Evolutionary conservation across 1,139 yeast species (phyloP).

Genomic region (Magnusiomyces suaveolens): DNA sequence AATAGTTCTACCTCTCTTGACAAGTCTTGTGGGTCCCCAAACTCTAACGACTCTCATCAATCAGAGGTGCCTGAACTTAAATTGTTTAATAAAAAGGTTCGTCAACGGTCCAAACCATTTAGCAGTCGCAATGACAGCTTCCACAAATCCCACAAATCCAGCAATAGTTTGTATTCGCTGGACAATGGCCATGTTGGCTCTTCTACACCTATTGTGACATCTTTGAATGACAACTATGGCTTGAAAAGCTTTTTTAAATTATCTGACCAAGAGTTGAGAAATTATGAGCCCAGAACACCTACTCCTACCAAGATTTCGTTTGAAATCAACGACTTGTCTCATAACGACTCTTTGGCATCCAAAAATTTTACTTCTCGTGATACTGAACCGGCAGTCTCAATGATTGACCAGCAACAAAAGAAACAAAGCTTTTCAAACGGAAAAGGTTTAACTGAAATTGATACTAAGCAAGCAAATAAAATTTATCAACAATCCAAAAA

Average conservation of each 20-base stretch:
- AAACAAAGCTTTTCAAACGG: neutral
- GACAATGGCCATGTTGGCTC: neutral
- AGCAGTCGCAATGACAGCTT: neutral
- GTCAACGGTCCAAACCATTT: neutral
- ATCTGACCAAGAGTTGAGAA: neutral
- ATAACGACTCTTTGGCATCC: neutral
- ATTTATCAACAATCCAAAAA: neutral
- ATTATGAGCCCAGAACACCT: neutral
- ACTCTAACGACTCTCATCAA: neutral
- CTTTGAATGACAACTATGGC: neutral
- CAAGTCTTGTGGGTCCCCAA: neutral
- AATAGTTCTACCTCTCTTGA: neutral
- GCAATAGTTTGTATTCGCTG: neutral
- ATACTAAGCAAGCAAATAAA: neutral
- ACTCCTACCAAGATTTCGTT: neutral
- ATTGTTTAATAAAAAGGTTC: neutral
- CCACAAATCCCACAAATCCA: neutral
- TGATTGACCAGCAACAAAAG: neutral
- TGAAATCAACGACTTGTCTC: neutral
- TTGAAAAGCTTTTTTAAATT: neutral
- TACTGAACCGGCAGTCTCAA: neutral
- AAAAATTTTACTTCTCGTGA: neutral
- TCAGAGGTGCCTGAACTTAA: neutral
- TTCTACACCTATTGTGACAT: neutral
- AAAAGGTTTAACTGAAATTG: neutral